Evolutionary conservation across 768 basidiomycete species (phyloP), one percentile per base, ranked within the genome.

Genomic region (Boletus pseudopeckii): DNA sequence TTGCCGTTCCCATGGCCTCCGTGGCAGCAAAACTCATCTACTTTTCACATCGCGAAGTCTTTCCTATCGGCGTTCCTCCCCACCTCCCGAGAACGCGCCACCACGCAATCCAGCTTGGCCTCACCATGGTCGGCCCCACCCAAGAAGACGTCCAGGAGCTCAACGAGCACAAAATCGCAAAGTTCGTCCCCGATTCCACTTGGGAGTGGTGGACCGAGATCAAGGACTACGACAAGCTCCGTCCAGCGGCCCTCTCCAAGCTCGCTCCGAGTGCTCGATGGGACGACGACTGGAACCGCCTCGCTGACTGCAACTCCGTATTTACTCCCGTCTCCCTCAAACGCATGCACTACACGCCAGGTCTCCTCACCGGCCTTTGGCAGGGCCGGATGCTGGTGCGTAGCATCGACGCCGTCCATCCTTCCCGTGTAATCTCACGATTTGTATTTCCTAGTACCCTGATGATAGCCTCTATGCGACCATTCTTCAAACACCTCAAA

Each of bases 21-120:
- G 61, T 74, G 32, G 80, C 86, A 0, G 88, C 88, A 0, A 84
- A 80, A 37, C 75, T 88, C 9, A 65, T 87, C 33, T 89, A 80
- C 70, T 77, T 86, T 44, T 73, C 83, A 10, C 79, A 82, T 18
- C 72, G 79, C 26, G 85, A 89, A 56, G 58, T 76, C 7, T 60
- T 69, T 3, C 73, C 77, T 0, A 73, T 86, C 55, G 62, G 51
- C 10, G 62, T 81, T 33, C 80, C 81, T 3, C 64, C 69, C 0
- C 67, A 70, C 8, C 72, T 73, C 20, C 62, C 69, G 1, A 58
- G 66, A 39, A 72, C 71, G 20, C 69, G 71, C 37, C 63, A 58
- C 1, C 64, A 72, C 3, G 72, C 70, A 2, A 40, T 57, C 6
- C 62, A 66, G 18, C 59, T 67, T 22, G 49, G 68, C 0, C 50